Evolutionary conservation across 257 asterid species (phyloP).

Genomic region (Rauvolfia tetraphylla): DNA sequence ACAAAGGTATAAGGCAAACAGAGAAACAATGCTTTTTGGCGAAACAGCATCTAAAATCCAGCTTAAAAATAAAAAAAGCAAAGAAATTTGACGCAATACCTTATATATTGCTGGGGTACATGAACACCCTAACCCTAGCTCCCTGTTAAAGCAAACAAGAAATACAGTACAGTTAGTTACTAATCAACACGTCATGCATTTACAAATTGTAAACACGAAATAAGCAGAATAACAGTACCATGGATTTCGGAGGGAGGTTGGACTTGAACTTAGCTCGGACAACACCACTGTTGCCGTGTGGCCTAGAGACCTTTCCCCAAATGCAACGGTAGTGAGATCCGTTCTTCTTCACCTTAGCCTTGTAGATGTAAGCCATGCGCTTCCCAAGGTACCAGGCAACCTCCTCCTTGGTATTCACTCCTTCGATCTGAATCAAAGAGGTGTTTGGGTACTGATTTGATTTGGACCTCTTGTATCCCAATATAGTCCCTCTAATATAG

Average conservation of each 20-base stretch:
- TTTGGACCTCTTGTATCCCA: constrained; percentile 82
- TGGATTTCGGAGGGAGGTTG: constrained; percentile 70
- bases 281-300: constrained; percentile 87
- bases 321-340: constrained; percentile 91
- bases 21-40: background rate
- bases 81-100: constrained; percentile 8
- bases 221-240: constrained; percentile 29
- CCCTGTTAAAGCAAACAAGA: constrained; percentile 38
- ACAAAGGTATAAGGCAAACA: background rate
- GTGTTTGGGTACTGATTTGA: constrained; percentile 96
- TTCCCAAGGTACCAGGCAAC: constrained; percentile 86
- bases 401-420: constrained; percentile 89
- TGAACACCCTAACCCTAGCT: constrained; percentile 58
- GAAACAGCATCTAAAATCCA: background rate
- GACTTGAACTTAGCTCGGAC: constrained; percentile 79
- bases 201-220: too few species aligned
- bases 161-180: background rate
- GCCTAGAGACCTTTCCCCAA: constrained; percentile 83
- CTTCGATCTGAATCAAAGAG: constrained; percentile 80
- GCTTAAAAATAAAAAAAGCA: background rate
- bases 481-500: constrained; percentile 50
- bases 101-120: constrained; percentile 71
- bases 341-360: constrained; percentile 79
- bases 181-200: background rate
- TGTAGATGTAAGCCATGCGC: constrained; percentile 79